A percentile compares a stretch with the other conserved stretches of the same genome.
phyloP scores from a whole-genome alignment of 306 rosid species.

The Cicer yamashitae region DNA sequence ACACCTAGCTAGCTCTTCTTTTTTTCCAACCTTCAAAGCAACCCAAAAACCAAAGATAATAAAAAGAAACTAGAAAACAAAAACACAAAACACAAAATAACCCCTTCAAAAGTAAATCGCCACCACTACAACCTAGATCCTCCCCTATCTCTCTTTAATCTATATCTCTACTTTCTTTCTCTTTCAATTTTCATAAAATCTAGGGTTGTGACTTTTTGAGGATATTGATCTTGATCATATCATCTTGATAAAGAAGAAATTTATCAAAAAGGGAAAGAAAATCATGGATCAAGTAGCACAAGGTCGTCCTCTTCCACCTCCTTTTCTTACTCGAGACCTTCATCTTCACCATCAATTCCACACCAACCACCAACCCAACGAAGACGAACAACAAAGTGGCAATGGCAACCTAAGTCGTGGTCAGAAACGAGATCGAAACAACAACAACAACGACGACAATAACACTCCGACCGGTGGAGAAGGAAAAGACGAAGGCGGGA shows the following conservation, averaged over 20 bases:
- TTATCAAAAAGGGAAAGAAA: neutral
- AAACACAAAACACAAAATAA: constrained; percentile 1
- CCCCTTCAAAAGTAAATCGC: neutral
- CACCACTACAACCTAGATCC: constrained; percentile 38
- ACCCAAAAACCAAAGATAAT: constrained; percentile 9
- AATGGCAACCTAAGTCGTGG: constrained; percentile 54
- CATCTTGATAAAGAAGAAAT: neutral
- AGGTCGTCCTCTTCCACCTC: constrained; percentile 87
- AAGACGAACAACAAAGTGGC: constrained; percentile 62
- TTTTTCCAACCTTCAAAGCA: constrained; percentile 32
- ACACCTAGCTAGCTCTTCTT: constrained; percentile 33
- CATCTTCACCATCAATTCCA: constrained; percentile 81
- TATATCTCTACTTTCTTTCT: neutral
- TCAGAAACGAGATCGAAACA: constrained; percentile 70
- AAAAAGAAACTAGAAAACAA: neutral
- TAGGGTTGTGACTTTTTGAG: constrained; percentile 38
- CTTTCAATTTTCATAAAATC: constrained; percentile 29
- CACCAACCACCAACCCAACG: constrained; percentile 55
- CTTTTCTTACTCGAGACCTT: constrained; percentile 80
- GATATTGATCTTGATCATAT: neutral
- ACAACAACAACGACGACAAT: constrained; percentile 47
- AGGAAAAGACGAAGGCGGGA: constrained; percentile 28
- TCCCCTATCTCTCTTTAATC: neutral
- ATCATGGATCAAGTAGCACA: constrained; percentile 87
- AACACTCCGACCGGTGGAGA: constrained; percentile 8